Conservation (phyloP, 1,284 basidiomycete genomes). For the Ustilago trichophora region DNA sequence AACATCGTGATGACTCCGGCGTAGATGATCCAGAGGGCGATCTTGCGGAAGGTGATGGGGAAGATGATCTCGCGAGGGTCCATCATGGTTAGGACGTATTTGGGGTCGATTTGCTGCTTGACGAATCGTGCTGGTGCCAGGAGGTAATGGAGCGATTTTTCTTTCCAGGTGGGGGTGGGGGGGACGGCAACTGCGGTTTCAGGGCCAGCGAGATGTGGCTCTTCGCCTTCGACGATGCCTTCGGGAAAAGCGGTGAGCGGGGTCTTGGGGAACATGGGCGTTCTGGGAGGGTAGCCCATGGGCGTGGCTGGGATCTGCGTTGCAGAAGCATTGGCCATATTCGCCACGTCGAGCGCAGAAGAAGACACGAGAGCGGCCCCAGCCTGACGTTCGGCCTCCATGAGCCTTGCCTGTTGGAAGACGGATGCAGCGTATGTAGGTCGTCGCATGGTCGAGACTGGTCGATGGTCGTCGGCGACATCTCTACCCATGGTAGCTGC, state of each 20-base stretch:
- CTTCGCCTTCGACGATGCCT: constrained; percentile 1
- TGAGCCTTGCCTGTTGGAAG: constrained; percentile 32
- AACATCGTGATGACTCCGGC: constrained; percentile 25
- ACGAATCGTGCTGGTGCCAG: constrained; percentile 11
- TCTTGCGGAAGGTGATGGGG: constrained; percentile 24
- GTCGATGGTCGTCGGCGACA: constrained; percentile 9
- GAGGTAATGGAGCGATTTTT: constrained; percentile 7
- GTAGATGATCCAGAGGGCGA: constrained; percentile 30
- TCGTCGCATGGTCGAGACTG: constrained; percentile 20
- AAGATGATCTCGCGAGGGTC: constrained; percentile 31
- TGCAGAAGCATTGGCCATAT: not conserved
- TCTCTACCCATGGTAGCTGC: constrained; percentile 2
- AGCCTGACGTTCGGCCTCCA: constrained; percentile 27
- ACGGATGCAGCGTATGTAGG: constrained; percentile 39
- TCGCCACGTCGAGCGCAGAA: not conserved
- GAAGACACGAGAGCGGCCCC: not conserved
- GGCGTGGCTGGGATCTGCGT: constrained; percentile 1
- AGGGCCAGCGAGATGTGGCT: not conserved
- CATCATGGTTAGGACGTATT: constrained; percentile 27
- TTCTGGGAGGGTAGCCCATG: constrained; percentile 5
- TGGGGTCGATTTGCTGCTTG: constrained; percentile 18
- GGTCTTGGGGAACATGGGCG: constrained; percentile 21
- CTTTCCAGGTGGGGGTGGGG: not conserved
- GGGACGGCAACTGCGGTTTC: constrained; percentile 1
- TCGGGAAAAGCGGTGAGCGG: constrained; percentile 11